Evolutionary conservation across 148 eudicot genomes (phyloP).

Genomic region (Fagopyrum tataricum): DNA sequence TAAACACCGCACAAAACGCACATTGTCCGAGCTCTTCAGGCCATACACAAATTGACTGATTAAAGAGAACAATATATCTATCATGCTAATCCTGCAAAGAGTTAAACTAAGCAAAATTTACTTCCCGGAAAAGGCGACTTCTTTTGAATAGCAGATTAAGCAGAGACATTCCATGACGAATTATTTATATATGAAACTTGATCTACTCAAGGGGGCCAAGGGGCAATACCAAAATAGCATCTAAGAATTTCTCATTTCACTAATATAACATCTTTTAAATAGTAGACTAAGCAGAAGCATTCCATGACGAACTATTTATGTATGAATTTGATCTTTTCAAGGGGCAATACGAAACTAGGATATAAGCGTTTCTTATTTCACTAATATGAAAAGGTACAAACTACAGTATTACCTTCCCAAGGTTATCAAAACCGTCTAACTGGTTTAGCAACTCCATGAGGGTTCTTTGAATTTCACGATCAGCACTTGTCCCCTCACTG

Average conservation of each 20-base stretch:
- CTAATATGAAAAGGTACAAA: not conserved
- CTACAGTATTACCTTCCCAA: slow-evolving; percentile 63
- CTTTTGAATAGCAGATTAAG: not conserved
- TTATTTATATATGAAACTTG: not conserved
- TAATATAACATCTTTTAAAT: too few species aligned
- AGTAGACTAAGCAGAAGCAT: too few species aligned
- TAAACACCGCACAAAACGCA: not conserved
- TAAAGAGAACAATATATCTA: not conserved
- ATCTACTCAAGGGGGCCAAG: not conserved
- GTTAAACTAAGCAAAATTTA: not conserved
- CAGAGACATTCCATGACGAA: not conserved
- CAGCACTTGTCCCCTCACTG: slow-evolving; percentile 99
- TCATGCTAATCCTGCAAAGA: not conserved
- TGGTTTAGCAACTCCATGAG: slow-evolving; percentile 51
- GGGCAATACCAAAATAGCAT: not conserved
- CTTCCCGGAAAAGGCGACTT: not conserved
- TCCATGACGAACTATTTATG: not conserved
- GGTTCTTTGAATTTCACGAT: slow-evolving; percentile 96
- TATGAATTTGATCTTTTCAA: not conserved
- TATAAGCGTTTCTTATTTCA: not conserved
- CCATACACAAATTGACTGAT: not conserved
- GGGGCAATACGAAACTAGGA: not conserved
- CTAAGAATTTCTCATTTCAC: not conserved
- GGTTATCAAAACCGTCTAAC: slow-evolving; percentile 24
- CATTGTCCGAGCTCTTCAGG: not conserved